These are phyloP conservation scores for Erigeron philadelphicus DNA, from an alignment of 140 eudicot genomes.

Conservation along the genomic window DNA sequence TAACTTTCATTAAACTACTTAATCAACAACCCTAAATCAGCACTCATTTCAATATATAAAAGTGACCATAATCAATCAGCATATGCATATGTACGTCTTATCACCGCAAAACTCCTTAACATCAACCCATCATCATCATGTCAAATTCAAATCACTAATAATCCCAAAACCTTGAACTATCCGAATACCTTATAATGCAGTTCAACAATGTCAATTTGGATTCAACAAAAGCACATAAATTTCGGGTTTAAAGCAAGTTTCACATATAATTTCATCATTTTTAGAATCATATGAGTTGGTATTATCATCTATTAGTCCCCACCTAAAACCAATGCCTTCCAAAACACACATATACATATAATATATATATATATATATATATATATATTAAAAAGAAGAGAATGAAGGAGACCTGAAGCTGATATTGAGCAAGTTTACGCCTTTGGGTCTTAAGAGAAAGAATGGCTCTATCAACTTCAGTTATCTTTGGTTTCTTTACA, in stretches of 20 bases:
- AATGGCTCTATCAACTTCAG: conserved; percentile 87
- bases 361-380: no score
- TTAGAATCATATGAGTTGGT: conserved; percentile 6
- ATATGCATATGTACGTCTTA: neutral
- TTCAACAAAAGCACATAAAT: neutral
- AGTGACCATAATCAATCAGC: neutral
- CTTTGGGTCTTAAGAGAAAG: conserved; percentile 82
- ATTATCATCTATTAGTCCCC: conserved; percentile 1
- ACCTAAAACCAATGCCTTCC: neutral
- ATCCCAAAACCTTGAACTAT: neutral
- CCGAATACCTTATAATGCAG: neutral
- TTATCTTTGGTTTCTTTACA: conserved; percentile 84
- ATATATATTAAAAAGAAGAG: neutral
- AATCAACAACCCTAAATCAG: neutral
- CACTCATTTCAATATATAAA: neutral
- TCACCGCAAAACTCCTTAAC: neutral
- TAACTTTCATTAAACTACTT: neutral
- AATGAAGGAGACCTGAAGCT: conserved; percentile 50
- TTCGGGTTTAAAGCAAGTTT: neutral
- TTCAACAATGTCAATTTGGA: neutral
- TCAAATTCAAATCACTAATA: neutral
- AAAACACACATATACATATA: neutral
- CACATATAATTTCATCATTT: neutral
- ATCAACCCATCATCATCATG: conserved; percentile 10
- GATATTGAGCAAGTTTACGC: conserved; percentile 86